A percentile compares a stretch with the other conserved stretches of the same genome.
Evolutionary conservation across 495 filamentous ascomycete genomes (phyloP).

Genomic region (Aspergillus coremiiformis): DNA sequence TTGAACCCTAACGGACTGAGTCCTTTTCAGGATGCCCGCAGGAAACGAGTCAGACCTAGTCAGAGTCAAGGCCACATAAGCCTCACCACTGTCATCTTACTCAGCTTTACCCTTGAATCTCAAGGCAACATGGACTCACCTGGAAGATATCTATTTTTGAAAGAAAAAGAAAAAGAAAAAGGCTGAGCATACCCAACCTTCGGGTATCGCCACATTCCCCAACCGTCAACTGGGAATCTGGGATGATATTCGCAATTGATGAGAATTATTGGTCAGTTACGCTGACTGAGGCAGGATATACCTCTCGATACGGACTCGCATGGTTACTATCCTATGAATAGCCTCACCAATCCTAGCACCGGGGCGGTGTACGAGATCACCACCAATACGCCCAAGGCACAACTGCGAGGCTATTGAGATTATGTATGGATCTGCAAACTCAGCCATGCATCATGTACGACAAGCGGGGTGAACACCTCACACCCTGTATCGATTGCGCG

Average conservation of each 20-base stretch:
- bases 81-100: neutral
- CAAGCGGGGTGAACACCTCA: neutral
- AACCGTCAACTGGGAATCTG: neutral
- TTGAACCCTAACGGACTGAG: too few relatives aligned
- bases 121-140: too few relatives aligned
- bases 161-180: neutral
- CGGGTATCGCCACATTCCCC: neutral
- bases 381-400: neutral
- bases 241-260: neutral
- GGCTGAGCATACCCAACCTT: neutral
- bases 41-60: neutral
- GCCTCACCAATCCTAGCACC: neutral
- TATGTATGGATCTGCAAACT: conserved; percentile 1
- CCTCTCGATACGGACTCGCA: too few relatives aligned
- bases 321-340: neutral
- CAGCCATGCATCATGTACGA: neutral
- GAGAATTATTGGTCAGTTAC: neutral
- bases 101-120: too few relatives aligned
- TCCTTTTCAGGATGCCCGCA: too few relatives aligned
- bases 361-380: neutral
- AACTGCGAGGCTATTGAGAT: conserved; percentile 1
- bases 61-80: neutral
- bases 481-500: neutral
- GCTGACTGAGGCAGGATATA: too few relatives aligned
- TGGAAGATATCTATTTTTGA: too few relatives aligned